These are phyloP conservation scores for Mycosarcoma mackinlayi DNA, from an alignment of 1,284 basidiomycete species.

Conservation along the genomic window DNA sequence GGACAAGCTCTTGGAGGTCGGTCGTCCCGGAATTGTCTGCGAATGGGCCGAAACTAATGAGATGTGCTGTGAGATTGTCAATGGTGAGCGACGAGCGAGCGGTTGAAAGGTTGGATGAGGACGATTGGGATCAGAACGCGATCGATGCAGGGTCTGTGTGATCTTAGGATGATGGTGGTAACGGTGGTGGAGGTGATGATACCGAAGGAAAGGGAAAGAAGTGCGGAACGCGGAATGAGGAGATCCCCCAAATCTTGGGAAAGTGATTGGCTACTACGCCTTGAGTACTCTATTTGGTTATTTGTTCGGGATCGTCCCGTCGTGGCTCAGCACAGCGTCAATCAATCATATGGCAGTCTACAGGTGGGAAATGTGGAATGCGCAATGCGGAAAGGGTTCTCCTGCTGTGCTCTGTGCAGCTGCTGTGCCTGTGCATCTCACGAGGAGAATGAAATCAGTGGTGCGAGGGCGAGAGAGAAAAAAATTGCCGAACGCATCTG, in stretches of 20 bases:
- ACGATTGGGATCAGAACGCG: not conserved
- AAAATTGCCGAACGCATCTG: slow-evolving; percentile 19
- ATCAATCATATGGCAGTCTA: too few species aligned
- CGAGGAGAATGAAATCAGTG: slow-evolving; percentile 4
- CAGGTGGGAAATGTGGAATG: not conserved
- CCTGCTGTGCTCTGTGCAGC: slow-evolving; percentile 10
- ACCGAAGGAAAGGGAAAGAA: slow-evolving; percentile 8
- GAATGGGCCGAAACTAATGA: too few species aligned
- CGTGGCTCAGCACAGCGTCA: too few species aligned
- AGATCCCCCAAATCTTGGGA: slow-evolving; percentile 1
- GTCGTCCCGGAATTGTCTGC: too few species aligned
- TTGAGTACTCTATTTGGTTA: not conserved
- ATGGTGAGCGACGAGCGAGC: not conserved
- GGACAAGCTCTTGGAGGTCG: not conserved
- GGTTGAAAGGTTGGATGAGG: not conserved
- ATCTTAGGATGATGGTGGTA: slow-evolving; percentile 7
- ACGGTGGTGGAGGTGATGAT: slow-evolving; percentile 44
- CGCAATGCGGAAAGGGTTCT: slow-evolving; percentile 10
- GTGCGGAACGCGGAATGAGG: slow-evolving; percentile 21
- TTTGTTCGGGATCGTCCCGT: not conserved
- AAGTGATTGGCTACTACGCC: slow-evolving; percentile 4
- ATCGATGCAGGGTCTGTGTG: slow-evolving; percentile 1
- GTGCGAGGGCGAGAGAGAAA: slow-evolving; percentile 1
- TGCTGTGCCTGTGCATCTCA: not conserved
- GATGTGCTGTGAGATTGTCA: slow-evolving; percentile 1